A percentile compares a stretch with the other conserved stretches of the same genome.
These are phyloP conservation scores for Takakia lepidozioides DNA, from an alignment of 225 moss, liverwort and hornwort species.

Conservation along the genomic window DNA sequence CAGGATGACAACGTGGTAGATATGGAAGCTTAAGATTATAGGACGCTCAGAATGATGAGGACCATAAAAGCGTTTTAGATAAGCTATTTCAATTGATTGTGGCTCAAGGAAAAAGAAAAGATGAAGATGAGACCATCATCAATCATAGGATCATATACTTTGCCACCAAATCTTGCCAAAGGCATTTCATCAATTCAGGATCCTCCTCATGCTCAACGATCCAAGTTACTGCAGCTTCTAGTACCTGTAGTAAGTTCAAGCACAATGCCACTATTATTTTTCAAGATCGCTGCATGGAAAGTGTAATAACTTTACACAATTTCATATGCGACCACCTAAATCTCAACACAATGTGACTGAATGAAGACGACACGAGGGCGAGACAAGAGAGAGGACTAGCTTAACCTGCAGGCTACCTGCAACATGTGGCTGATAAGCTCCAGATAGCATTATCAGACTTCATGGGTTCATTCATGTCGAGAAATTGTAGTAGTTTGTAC, in stretches of 20 bases:
- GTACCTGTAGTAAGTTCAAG: conserved; percentile 33
- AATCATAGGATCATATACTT: not conserved
- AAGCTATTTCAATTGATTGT: no score
- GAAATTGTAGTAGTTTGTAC: conserved; percentile 29
- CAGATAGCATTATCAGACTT: not conserved
- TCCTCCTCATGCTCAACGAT: conserved; percentile 92
- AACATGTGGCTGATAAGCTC: not conserved
- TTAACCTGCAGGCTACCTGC: not conserved
- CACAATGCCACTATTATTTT: no score
- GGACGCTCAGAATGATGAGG: not conserved
- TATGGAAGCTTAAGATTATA: no score
- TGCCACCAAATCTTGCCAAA: conserved; percentile 30
- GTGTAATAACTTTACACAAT: no score
- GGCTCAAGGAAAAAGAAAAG: not conserved
- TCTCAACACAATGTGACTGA: not conserved
- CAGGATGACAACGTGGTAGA: no score
- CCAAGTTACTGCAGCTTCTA: conserved; percentile 87
- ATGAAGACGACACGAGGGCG: no score
- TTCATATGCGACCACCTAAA: no score
- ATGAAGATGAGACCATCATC: not conserved
- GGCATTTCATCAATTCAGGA: conserved; percentile 85
- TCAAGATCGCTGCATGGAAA: not conserved
- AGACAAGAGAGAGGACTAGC: no score
- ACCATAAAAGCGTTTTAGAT: no score
- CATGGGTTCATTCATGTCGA: no score